A percentile compares a stretch with the other conserved stretches of the same genome.
Conservation (phyloP, 306 rosid species). For the Medicago truncatula region MtrunA17r5.0-ANR NC_053046.1:10322001-10322500, state of each 20-base stretch:
- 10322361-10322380: constrained; percentile 3
- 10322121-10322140: neutral
- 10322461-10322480: neutral
- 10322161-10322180: neutral
- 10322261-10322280: neutral
- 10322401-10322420: neutral
- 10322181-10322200: neutral
- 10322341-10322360: neutral
- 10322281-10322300: neutral
- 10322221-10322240: constrained; percentile 5
- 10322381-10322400: neutral
- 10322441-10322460: neutral
- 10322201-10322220: neutral
- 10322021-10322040: too few relatives aligned
- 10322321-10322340: constrained; percentile 4
- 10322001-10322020: too few relatives aligned
- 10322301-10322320: neutral
- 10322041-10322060: too few relatives aligned
- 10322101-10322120: neutral
- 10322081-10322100: neutral
- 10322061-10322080: neutral
- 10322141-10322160: neutral
- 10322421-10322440: constrained; percentile 1
- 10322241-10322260: neutral
- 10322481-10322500: neutral